A percentile compares a stretch with the other conserved stretches of the same genome.
phyloP scores from a whole-genome alignment of 2,329 filamentous ascomycete genomes.

The Ascochyta clinopodiicola region DNA sequence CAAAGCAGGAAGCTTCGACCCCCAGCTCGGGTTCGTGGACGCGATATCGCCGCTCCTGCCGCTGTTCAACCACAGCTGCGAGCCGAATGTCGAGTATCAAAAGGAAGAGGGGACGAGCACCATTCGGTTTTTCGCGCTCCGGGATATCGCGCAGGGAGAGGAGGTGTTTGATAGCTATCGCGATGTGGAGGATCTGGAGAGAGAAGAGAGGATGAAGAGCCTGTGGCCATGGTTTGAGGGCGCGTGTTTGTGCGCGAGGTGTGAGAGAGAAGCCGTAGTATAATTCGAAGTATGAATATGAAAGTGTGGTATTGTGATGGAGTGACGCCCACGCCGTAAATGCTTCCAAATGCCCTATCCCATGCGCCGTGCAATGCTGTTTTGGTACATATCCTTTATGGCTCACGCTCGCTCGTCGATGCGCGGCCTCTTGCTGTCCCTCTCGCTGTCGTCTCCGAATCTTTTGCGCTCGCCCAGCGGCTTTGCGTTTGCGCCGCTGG shows the following conservation, averaged over 20 bases:
- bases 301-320: not conserved
- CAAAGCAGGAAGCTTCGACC: constrained; percentile 35
- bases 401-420: constrained; percentile 37
- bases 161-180: constrained; percentile 26
- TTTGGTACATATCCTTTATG: not conserved
- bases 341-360: constrained; percentile 3
- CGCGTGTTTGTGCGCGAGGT: constrained; percentile 18
- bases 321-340: constrained; percentile 7
- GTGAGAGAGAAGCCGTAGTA: constrained; percentile 3
- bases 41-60: constrained; percentile 37
- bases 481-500: constrained; percentile 73
- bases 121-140: constrained; percentile 19
- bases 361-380: constrained; percentile 21
- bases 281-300: not conserved
- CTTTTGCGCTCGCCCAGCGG: constrained; percentile 70
- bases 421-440: constrained; percentile 54
- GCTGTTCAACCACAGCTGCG: constrained; percentile 46
- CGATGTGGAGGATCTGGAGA: constrained; percentile 4
- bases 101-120: constrained; percentile 18
- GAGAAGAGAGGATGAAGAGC: constrained; percentile 8
- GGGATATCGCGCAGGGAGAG: constrained; percentile 4
- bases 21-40: constrained; percentile 34
- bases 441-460: constrained; percentile 47
- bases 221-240: constrained; percentile 27
- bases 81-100: constrained; percentile 33